Evolutionary conservation across 805 yeast species (phyloP).

Genomic region (Cyberlindnera samutprakarnensis): DNA sequence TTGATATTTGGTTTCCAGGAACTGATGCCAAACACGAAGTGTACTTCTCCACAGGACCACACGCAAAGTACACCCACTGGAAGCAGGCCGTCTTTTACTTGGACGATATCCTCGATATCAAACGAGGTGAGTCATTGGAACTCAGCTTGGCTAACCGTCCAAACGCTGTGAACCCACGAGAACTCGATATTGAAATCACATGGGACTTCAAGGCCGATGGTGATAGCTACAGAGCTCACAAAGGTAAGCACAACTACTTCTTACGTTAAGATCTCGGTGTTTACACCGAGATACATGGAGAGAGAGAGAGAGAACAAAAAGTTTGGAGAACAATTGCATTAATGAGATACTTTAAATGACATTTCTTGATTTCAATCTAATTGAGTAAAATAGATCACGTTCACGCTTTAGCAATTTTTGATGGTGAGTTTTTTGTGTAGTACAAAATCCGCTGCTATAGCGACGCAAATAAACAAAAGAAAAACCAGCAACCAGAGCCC

Average conservation of each 20-base stretch:
- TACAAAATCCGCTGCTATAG: too few relatives aligned
- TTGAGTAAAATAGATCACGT: too few relatives aligned
- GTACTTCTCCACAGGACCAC: slow-evolving; percentile 89
- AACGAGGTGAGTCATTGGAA: slow-evolving; percentile 65
- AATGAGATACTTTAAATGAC: too few relatives aligned
- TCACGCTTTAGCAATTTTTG: too few relatives aligned
- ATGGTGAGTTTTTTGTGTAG: too few relatives aligned
- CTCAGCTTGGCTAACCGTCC: slow-evolving; percentile 76
- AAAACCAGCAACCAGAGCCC: too few relatives aligned
- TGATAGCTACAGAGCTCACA: slow-evolving; percentile 43
- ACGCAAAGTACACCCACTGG: slow-evolving; percentile 95
- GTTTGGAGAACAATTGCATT: too few relatives aligned
- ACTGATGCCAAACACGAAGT: slow-evolving; percentile 45
- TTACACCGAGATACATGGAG: too few relatives aligned
- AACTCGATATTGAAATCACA: slow-evolving; percentile 72
- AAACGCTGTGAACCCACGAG: slow-evolving; percentile 74
- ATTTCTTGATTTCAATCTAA: too few relatives aligned
- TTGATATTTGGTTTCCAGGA: slow-evolving; percentile 83
- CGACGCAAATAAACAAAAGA: too few relatives aligned
- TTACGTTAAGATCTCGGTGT: slow-evolving; percentile 44
- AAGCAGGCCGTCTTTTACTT: slow-evolving; percentile 94
- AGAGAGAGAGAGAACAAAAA: too few relatives aligned
- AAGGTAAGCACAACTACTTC: slow-evolving; percentile 58
- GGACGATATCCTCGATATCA: slow-evolving; percentile 68
- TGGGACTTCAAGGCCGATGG: slow-evolving; percentile 36